Percentiles rank a stretch among this genome's conserved stretches.
phyloP scores from a whole-genome alignment of 345 rosid genomes.

The Citrus unshiu region DNA sequence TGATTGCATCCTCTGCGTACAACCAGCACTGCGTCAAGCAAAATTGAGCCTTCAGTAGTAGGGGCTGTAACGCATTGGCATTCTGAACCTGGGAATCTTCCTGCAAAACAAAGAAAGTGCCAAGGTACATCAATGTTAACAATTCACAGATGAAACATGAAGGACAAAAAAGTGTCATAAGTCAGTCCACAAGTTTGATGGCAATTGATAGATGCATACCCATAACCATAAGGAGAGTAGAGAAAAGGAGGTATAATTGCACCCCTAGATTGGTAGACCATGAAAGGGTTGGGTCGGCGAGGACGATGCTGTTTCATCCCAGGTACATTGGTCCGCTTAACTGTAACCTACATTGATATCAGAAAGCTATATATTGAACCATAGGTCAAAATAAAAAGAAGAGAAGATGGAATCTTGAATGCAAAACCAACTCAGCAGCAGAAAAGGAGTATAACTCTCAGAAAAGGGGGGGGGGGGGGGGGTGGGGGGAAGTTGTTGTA shows the following conservation, averaged over 20 bases:
- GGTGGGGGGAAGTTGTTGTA: conserved; percentile 1
- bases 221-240: conserved; percentile 59
- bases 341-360: conserved; percentile 40
- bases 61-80: conserved; percentile 68
- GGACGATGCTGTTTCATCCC: conserved; percentile 76
- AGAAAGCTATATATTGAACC: not conserved
- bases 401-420: not conserved
- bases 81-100: conserved; percentile 56
- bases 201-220: conserved; percentile 30
- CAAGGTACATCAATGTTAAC: not conserved
- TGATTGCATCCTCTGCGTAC: not conserved
- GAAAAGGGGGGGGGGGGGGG: not conserved
- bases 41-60: conserved; percentile 33
- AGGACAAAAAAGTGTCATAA: not conserved
- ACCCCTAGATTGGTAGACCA: conserved; percentile 37
- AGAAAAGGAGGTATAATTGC: conserved; percentile 42
- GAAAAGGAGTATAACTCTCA: not conserved
- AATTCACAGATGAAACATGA: not conserved
- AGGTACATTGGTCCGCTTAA: conserved; percentile 64
- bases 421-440: not conserved
- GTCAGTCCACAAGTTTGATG: not conserved
- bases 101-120: conserved; percentile 32
- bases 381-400: not conserved
- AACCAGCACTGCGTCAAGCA: not conserved
- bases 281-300: conserved; percentile 43